Conservation (phyloP, 2,329 filamentous ascomycete genomes). For the Amphichorda felina region DNA sequence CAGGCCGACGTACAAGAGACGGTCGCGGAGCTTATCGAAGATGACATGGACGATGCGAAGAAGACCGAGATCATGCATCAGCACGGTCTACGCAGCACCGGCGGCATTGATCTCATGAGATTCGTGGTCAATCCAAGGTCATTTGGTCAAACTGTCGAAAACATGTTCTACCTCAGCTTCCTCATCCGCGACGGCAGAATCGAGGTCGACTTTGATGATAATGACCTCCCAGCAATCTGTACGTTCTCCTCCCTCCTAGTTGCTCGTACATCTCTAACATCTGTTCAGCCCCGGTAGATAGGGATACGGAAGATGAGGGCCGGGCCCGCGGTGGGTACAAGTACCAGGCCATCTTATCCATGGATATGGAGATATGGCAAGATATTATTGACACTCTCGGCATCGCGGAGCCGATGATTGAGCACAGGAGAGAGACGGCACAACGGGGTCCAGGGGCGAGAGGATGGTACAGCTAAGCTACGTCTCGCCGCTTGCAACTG, state of each 20-base stretch:
- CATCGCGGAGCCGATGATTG: constrained; percentile 72
- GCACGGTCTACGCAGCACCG: constrained; percentile 52
- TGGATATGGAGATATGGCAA: constrained; percentile 78
- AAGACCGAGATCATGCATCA: constrained; percentile 46
- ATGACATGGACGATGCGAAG: constrained; percentile 34
- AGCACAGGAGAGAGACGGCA: constrained; percentile 51
- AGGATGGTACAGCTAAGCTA: constrained; percentile 55
- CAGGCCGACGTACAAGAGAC: constrained; percentile 33
- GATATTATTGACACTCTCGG: constrained; percentile 65
- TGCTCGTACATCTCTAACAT: constrained; percentile 6
- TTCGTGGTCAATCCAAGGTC: constrained; percentile 85
- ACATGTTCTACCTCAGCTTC: constrained; percentile 94
- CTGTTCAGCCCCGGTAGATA: constrained; percentile 19
- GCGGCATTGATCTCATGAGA: constrained; percentile 67
- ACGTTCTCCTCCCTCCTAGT: constrained; percentile 25
- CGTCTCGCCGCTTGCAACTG: no score
- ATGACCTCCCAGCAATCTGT: constrained; percentile 72
- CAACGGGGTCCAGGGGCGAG: constrained; percentile 35
- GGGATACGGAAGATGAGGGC: constrained; percentile 34
- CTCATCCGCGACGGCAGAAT: constrained; percentile 78
- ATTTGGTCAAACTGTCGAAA: constrained; percentile 92
- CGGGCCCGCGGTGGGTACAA: constrained; percentile 41
- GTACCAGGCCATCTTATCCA: constrained; percentile 77
- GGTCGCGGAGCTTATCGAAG: constrained; percentile 29
- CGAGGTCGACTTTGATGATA: constrained; percentile 59